phyloP scores from a whole-genome alignment of 2,329 filamentous ascomycete species.

The Epichloe bromicola region DNA sequence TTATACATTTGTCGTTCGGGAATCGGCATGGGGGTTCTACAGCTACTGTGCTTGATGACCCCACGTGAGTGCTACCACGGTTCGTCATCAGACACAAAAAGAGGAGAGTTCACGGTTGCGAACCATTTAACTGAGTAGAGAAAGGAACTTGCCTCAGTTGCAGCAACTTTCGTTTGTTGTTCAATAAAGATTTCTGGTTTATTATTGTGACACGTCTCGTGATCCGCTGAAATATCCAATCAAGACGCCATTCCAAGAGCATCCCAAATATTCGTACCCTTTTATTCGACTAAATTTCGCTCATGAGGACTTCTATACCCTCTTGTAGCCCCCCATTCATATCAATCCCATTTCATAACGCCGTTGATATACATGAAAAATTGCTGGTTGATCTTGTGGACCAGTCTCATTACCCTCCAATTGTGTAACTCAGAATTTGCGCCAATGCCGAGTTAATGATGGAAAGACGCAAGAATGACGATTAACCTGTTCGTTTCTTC shows the following conservation, averaged over 20 bases:
- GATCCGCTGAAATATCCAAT: background rate
- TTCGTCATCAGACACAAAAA: no score
- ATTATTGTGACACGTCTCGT: background rate
- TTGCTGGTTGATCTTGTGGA: background rate
- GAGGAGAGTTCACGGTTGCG: background rate
- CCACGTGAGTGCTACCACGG: no score
- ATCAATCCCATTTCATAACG: background rate
- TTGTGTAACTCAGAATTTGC: background rate
- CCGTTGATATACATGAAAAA: background rate
- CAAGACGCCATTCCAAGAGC: background rate
- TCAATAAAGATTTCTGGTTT: no score
- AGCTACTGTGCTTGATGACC: no score
- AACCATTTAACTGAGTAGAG: background rate
- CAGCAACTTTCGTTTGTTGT: no score
- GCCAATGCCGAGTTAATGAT: background rate
- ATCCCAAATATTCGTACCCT: background rate
- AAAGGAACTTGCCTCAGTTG: background rate
- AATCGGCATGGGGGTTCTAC: no score
- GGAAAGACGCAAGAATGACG: background rate
- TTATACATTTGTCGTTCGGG: no score
- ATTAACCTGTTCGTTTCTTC: slow-evolving; percentile 21
- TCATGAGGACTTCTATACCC: background rate
- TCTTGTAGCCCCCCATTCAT: background rate
- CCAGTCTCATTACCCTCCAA: background rate
- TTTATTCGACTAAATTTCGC: no score